Evolutionary conservation across 495 filamentous ascomycete species (phyloP).

Genomic region (Aspergillus kassunensis): DNA sequence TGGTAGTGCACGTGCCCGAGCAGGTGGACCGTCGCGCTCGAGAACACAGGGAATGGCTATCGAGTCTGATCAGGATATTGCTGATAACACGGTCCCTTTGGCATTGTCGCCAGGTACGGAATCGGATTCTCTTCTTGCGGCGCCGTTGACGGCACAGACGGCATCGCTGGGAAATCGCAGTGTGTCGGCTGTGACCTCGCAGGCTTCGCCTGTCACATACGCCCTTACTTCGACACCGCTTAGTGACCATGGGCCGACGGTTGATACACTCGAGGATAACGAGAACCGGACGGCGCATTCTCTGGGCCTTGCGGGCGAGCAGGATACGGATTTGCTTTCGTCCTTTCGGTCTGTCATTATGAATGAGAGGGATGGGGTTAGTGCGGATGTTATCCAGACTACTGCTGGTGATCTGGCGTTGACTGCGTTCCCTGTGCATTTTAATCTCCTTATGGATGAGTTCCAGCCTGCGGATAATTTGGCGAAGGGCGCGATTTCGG

Average conservation of each 20-base stretch:
- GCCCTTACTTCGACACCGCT: background rate
- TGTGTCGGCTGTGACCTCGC: background rate
- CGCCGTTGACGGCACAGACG: background rate
- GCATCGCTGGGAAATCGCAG: background rate
- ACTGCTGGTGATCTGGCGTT: background rate
- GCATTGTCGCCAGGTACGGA: background rate
- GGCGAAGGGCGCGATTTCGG: background rate
- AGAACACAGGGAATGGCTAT: background rate
- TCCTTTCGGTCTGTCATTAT: constrained; percentile 4
- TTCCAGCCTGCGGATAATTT: constrained; percentile 1
- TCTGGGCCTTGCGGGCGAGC: background rate
- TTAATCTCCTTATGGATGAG: constrained; percentile 3
- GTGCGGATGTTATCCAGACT: constrained; percentile 8
- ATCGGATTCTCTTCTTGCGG: background rate
- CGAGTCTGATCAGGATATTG: background rate
- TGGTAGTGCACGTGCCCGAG: no score
- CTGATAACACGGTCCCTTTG: background rate
- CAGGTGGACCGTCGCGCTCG: background rate
- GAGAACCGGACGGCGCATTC: constrained; percentile 6
- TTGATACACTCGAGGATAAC: constrained; percentile 4
- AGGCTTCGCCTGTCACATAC: background rate
- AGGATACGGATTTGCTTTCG: constrained; percentile 4
- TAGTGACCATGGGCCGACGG: background rate
- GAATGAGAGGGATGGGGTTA: constrained; percentile 6
- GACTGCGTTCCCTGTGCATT: background rate